Percentiles rank a stretch among this genome's conserved stretches.
These are phyloP conservation scores for Hippophae tibetana DNA, from an alignment of 306 rosid species.

Conservation along the genomic window DNA sequence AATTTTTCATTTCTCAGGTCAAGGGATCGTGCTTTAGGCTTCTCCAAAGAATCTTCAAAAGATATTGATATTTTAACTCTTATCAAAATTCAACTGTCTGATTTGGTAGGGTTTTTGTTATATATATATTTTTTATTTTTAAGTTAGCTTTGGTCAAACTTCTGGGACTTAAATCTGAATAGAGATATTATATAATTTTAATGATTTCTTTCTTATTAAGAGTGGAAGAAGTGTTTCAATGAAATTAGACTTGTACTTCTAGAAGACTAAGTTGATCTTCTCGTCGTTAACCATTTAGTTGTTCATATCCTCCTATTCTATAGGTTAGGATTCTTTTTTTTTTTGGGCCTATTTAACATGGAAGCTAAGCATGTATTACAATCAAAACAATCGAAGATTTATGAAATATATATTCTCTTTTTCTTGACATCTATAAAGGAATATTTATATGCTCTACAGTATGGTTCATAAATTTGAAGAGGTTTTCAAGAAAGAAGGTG, in stretches of 20 bases:
- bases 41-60: slow-evolving; percentile 33
- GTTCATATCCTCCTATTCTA: too few species aligned
- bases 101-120: slow-evolving; percentile 41
- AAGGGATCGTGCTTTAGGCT: slow-evolving; percentile 34
- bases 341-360: too few species aligned
- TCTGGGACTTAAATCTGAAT: slow-evolving; percentile 11
- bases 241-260: too few species aligned
- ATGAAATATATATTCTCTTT: neutral
- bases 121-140: too few species aligned
- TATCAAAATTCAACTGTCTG: slow-evolving; percentile 57
- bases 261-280: too few species aligned
- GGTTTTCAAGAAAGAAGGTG: slow-evolving; percentile 72
- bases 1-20: slow-evolving; percentile 24
- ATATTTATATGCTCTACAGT: slow-evolving; percentile 5
- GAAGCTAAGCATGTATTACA: too few species aligned
- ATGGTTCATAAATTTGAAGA: slow-evolving; percentile 41
- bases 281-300: too few species aligned
- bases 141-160: slow-evolving; percentile 2
- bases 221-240: slow-evolving; percentile 56
- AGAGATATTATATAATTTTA: slow-evolving; percentile 14
- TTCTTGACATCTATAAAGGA: neutral
- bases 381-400: too few species aligned
- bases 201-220: slow-evolving; percentile 29
- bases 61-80: slow-evolving; percentile 45
- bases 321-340: too few species aligned